Evolutionary conservation across 23 red algal genomes (phyloP).

Genomic region (Agarophyton chilense): DNA sequence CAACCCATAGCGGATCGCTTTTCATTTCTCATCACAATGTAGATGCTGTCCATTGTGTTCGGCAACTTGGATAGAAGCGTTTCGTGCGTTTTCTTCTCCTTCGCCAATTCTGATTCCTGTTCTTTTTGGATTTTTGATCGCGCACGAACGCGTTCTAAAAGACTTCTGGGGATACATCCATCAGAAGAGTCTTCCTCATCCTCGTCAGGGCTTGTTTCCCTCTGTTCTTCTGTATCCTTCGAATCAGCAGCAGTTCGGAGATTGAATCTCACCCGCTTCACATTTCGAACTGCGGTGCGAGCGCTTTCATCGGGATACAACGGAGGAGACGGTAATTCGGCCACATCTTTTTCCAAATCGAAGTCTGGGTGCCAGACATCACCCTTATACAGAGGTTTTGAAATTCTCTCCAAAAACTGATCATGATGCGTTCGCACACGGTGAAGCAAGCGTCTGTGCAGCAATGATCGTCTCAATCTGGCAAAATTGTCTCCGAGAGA

Average conservation of each 20-base stretch:
- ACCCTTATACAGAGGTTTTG: not conserved
- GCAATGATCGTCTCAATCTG: conserved; percentile 29
- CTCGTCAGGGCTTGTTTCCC: conserved; percentile 13
- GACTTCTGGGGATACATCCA: conserved; percentile 31
- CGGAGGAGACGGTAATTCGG: conserved; percentile 55
- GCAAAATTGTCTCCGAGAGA: conserved; percentile 39
- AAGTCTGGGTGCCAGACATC: conserved; percentile 57
- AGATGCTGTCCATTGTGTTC: conserved; percentile 57
- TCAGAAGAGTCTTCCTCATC: conserved; percentile 9
- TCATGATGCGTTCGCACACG: conserved; percentile 29
- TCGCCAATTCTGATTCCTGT: not conserved
- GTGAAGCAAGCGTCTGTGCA: conserved; percentile 46
- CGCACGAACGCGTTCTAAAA: conserved; percentile 48
- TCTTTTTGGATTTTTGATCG: conserved; percentile 24
- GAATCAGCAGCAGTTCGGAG: not conserved
- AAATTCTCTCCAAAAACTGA: conserved; percentile 16
- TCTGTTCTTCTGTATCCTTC: not conserved
- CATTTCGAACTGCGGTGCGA: not conserved
- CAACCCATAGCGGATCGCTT: conserved; percentile 55
- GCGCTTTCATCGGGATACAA: conserved; percentile 30
- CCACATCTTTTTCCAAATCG: conserved; percentile 45
- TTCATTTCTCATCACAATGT: conserved; percentile 50
- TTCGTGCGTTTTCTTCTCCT: conserved; percentile 25
- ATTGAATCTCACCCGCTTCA: not conserved
- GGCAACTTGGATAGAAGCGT: conserved; percentile 54